Base-by-base conservation (phyloP, 257 asterid genomes). In the Perilla frutescens region DNA sequence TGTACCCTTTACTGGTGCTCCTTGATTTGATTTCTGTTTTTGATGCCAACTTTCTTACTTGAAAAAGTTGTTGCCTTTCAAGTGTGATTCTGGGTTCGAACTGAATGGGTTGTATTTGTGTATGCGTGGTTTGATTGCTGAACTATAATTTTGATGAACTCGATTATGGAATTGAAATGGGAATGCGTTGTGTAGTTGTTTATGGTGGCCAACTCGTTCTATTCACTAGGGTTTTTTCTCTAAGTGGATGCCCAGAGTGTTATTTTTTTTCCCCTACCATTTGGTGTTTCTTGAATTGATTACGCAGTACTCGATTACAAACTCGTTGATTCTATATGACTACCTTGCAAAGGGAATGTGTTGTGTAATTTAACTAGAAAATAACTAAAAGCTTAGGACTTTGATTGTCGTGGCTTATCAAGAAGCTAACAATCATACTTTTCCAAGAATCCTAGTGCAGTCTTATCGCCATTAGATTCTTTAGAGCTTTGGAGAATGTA, bases 51-150 rank as follows among this genome's bases (percentile, higher is more conserved):
- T 66, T 43, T 15, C 14, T 34, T 68, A 0, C 51, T 43, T 50
- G 57, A 26, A 14, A 20, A 20, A 20, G 26, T 20, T 20, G 26
- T 20, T 20, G 26, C 26, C 26, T 20, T 20, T 20, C 26, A 20
- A 20, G 26, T 20, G 6, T 48, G 12, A 39, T 26, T 50, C 39
- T 12, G 48, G 34, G 66, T 56, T 45, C 59, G 59, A 74, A 44
- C 37, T 61, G 70, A 55, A 44, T 31, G 34, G 43, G 11, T 13
- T 60, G 59, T 41, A 41, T 69, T 50, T 14, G 80, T 64, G 31
- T 13, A 32, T 31, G 4, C 3, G 26, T 44, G 59, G 20, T 61
- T 20, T 62, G 29, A 44, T 64, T 63, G 26, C 13, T 73, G 70
- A 15, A 59, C 31, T 56, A 7, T 0, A 15, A 2, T 20, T 26